Base-by-base conservation (phyloP, 345 rosid genomes). In the Eutrema japonicum region DNA sequence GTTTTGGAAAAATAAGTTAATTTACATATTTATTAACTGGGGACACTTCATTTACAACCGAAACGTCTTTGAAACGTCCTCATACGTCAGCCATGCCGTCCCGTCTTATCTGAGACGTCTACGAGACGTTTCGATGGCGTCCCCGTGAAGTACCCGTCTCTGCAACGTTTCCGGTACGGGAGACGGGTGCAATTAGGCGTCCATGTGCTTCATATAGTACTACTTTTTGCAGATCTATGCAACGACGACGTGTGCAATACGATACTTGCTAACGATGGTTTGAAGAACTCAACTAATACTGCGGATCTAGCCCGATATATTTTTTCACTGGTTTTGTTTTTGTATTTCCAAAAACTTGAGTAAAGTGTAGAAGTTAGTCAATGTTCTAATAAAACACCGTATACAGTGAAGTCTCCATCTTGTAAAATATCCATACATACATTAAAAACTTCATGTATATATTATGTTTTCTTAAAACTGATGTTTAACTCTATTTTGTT, bases 211-310 rank as follows among this genome's bases (percentile, higher is more conserved):
- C 16, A 16, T 16, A 16, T 16, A 16, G 27, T 52, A 35, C 53
- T 45, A 62, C 7, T 45, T 63, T 1, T 63, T 1, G 3, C 53
- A 36, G 55, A 65, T 43, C 10, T 12, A 33, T 57, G 36, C 36
- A 56, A 56, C 22, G 43, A 56, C 27, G 45, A 57, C 26, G 50
- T 46, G 8, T 54, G 63, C 51, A 10, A 26, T 35, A 35, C 18
- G 18, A 47, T 47, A 13, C 56, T 65, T 65, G 46, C 43, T 10
- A 45, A 7, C 10, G 40, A 63, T 30, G 33, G 47, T 18, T 37
- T 49, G 30, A 45, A 14, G 42, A 46, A 32, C 41, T 14, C 6
- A 43, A n/a, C 40, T 32, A 32, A 32, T 40, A 42, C 32, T 18
- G 46, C 10, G 32, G 9, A 13, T 59, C 38, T 18, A 18, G 10